These are phyloP conservation scores for Cynanchum wilfordii DNA, from an alignment of 257 asterid species.

Conservation along the genomic window DNA sequence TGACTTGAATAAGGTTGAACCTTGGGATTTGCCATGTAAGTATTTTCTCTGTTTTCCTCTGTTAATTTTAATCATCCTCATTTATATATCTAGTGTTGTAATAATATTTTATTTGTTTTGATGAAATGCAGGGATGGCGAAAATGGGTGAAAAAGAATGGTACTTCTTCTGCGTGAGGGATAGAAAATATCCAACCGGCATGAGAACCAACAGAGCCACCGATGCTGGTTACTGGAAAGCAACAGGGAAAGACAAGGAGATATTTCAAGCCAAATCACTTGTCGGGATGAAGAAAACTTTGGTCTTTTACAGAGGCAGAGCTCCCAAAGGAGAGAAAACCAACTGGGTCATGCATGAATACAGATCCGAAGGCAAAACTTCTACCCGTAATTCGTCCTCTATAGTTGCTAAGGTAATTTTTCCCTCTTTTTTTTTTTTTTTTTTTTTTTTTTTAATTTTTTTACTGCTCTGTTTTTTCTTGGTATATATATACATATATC, in stretches of 20 bases:
- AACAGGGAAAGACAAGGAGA: slow-evolving; percentile 78
- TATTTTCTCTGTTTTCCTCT: background rate
- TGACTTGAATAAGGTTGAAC: slow-evolving; percentile 81
- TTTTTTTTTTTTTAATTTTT: too few relatives aligned
- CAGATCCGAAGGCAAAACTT: slow-evolving; percentile 55
- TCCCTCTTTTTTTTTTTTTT: too few relatives aligned
- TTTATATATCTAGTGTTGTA: too few relatives aligned
- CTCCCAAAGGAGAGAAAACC: slow-evolving; percentile 75
- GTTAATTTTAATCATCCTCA: too few relatives aligned
- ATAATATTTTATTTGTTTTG: background rate
- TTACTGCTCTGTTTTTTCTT: too few relatives aligned
- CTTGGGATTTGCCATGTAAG: slow-evolving; percentile 90
- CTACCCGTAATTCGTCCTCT: slow-evolving; percentile 28
- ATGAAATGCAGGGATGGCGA: slow-evolving; percentile 54
- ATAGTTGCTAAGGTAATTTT: slow-evolving; percentile 41
- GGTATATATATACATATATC: too few relatives aligned
- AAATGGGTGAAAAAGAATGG: slow-evolving; percentile 81
- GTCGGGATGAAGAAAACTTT: slow-evolving; percentile 87
- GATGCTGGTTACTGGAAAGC: slow-evolving; percentile 89
- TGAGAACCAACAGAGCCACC: slow-evolving; percentile 80
- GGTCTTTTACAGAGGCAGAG: slow-evolving; percentile 78
- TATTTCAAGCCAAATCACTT: slow-evolving; percentile 48
- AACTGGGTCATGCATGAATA: slow-evolving; percentile 89
- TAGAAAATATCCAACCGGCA: slow-evolving; percentile 75
- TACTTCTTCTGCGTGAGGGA: slow-evolving; percentile 78